These are phyloP conservation scores for Nemophila menziesii DNA, from an alignment of 257 asterid species.

Conservation along the genomic window DNA sequence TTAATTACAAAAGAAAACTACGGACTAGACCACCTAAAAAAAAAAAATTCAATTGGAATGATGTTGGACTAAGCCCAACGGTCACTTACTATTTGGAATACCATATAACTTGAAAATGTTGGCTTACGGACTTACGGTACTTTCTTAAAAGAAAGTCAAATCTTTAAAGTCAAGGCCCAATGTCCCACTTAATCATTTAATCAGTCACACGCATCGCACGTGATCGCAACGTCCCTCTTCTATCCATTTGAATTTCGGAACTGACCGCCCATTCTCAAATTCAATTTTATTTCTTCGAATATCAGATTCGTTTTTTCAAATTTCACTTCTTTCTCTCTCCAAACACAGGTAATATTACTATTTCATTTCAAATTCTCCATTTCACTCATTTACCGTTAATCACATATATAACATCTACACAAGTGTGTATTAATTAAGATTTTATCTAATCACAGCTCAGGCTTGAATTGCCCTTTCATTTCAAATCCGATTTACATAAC, in stretches of 20 bases:
- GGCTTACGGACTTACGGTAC: no score
- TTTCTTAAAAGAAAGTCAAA: no score
- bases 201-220: conserved; percentile 11
- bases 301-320: background rate
- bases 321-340: background rate
- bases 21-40: no score
- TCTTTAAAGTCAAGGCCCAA: background rate
- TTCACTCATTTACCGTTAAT: background rate
- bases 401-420: background rate
- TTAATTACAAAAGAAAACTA: no score
- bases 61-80: no score
- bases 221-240: conserved; percentile 1
- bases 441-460: no score
- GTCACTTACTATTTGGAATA: no score
- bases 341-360: background rate
- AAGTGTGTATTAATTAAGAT: background rate
- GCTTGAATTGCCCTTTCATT: background rate
- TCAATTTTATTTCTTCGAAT: conserved; percentile 6
- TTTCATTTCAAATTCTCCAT: background rate
- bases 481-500: background rate
- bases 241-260: conserved; percentile 18
- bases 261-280: conserved; percentile 13
- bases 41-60: no score
- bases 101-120: no score
- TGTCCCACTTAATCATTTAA: background rate